phyloP scores from a whole-genome alignment of 2,329 filamentous ascomycete species.

The Pseudogymnoascus sp. region DNA sequence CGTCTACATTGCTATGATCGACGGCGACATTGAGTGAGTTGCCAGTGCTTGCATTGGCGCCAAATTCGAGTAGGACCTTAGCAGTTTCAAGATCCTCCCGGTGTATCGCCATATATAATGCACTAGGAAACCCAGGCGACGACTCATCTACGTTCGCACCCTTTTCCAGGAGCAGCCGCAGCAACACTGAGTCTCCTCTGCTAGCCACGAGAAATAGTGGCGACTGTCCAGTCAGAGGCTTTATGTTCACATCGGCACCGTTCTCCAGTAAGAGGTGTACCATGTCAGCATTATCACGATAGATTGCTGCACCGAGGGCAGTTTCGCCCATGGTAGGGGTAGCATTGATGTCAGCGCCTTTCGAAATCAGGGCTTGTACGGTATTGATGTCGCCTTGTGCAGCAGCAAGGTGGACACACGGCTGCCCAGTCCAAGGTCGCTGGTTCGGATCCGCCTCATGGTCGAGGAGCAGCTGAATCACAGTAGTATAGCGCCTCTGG shows the following conservation, averaged over 20 bases:
- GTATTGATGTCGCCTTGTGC: not conserved
- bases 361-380: not conserved
- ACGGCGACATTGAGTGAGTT: slow-evolving; percentile 12
- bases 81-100: not conserved
- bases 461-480: slow-evolving; percentile 12
- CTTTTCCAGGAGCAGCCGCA: slow-evolving; percentile 12
- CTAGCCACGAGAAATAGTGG: slow-evolving; percentile 15
- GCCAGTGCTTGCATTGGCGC: not conserved
- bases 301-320: slow-evolving; percentile 11
- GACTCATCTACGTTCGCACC: slow-evolving; percentile 14
- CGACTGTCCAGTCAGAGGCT: slow-evolving; percentile 9
- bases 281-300: not conserved
- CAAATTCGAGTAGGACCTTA: not conserved
- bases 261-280: slow-evolving; percentile 10
- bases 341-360: not conserved
- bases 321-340: not conserved
- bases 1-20: slow-evolving; percentile 3
- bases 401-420: not conserved
- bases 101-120: not conserved
- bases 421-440: not conserved
- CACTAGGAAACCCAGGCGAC: not conserved
- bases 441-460: slow-evolving; percentile 12
- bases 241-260: slow-evolving; percentile 12
- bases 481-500: slow-evolving; percentile 8
- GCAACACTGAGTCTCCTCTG: slow-evolving; percentile 5